phyloP scores from a whole-genome alignment of 495 filamentous ascomycete species.

The Neurospora sublineolata region DNA sequence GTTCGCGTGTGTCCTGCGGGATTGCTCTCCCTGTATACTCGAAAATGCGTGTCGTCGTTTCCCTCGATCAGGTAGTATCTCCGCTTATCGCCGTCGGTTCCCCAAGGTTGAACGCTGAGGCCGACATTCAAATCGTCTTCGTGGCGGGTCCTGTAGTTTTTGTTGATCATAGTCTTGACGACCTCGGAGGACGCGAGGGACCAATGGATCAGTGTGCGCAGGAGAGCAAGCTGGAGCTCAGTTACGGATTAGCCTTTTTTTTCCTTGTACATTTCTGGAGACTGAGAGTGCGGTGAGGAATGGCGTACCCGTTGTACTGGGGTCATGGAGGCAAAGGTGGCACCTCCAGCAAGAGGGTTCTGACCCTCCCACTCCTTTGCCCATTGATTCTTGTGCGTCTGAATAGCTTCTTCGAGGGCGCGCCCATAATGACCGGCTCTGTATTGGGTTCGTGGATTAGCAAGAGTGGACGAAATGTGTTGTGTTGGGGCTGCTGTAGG shows the following conservation, averaged over 20 bases:
- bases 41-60: constrained; percentile 83
- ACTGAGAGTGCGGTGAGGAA: neutral
- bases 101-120: constrained; percentile 90
- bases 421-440: constrained; percentile 81
- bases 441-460: constrained; percentile 1
- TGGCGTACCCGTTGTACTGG: constrained; percentile 66
- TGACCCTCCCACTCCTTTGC: constrained; percentile 72
- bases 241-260: neutral
- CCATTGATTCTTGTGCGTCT: constrained; percentile 80
- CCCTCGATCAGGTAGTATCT: constrained; percentile 92
- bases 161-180: constrained; percentile 65
- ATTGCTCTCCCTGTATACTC: constrained; percentile 92
- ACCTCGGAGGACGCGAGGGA: constrained; percentile 80
- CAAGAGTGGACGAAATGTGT: neutral
- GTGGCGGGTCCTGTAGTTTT: constrained; percentile 82
- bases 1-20: constrained; percentile 61
- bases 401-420: constrained; percentile 86
- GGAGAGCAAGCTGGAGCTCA: constrained; percentile 56
- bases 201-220: constrained; percentile 80
- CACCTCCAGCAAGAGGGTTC: constrained; percentile 70
- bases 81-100: constrained; percentile 78
- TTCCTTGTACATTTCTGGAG: neutral
- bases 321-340: constrained; percentile 67
- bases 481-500: neutral
- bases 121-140: constrained; percentile 90